Conservation (phyloP, 345 rosid genomes). For the Cardamine resedifolia region DNA sequence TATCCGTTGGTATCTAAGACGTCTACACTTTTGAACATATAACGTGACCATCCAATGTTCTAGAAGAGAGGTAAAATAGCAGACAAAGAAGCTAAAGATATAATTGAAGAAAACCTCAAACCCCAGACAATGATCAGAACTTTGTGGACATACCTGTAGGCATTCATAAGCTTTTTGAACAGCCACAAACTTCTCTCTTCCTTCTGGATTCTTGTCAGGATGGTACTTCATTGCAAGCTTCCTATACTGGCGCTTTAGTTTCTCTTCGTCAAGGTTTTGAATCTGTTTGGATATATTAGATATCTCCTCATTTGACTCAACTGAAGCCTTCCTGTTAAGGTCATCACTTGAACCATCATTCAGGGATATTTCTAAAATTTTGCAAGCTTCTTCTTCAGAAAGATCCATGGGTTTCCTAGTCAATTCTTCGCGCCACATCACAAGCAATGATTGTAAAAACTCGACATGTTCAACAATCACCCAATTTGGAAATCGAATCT, state of each 20-base stretch:
- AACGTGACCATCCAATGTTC: slow-evolving; percentile 11
- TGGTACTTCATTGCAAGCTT: slow-evolving; percentile 99
- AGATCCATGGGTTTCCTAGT: slow-evolving; percentile 98
- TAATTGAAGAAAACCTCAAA: slow-evolving; percentile 6
- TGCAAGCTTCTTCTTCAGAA: slow-evolving; percentile 98
- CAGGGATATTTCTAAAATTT: slow-evolving; percentile 80
- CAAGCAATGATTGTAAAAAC: slow-evolving; percentile 87
- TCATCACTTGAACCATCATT: slow-evolving; percentile 72
- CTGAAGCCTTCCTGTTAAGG: slow-evolving; percentile 39
- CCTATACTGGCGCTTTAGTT: slow-evolving; percentile 98
- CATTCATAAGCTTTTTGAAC: slow-evolving; percentile 99
- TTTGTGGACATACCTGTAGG: slow-evolving; percentile 66
- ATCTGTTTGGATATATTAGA: slow-evolving; percentile 75
- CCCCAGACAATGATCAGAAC: slow-evolving; percentile 4
- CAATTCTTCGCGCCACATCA: slow-evolving; percentile 99
- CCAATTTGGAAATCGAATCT: slow-evolving; percentile 95
- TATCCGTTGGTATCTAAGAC: slow-evolving; percentile 1
- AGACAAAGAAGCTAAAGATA: slow-evolving; percentile 2
- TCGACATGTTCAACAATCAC: slow-evolving; percentile 97
- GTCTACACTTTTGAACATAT: slow-evolving; percentile 2
- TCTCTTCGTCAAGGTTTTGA: slow-evolving; percentile 99
- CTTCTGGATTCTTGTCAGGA: slow-evolving; percentile 99
- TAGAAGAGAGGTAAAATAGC: slow-evolving; percentile 3
- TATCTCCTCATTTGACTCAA: slow-evolving; percentile 52
- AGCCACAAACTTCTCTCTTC: slow-evolving; percentile 95